Evolutionary conservation across 2,329 filamentous ascomycete species (phyloP).

Genomic region (Nemania abortiva): DNA sequence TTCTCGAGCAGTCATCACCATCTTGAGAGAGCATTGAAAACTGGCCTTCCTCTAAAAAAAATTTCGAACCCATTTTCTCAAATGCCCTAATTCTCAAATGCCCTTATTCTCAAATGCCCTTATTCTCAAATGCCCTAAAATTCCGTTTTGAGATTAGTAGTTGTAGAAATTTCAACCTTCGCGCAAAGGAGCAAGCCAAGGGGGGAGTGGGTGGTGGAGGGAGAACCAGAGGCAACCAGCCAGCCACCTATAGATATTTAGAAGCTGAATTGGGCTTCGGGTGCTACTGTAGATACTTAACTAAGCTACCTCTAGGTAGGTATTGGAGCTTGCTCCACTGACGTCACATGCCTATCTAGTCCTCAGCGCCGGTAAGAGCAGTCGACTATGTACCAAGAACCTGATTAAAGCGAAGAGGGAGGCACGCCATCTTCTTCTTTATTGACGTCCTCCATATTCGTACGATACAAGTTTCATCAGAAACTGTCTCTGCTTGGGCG

Average conservation of each 20-base stretch:
- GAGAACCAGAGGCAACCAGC: neutral
- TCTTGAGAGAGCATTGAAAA: too few species aligned
- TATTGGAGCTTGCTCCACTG: constrained; percentile 22
- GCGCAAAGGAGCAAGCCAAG: neutral
- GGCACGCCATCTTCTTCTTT: constrained; percentile 1
- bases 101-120: too few species aligned
- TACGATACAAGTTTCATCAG: neutral
- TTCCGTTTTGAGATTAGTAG: neutral
- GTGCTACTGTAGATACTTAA: neutral
- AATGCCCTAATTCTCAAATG: too few species aligned
- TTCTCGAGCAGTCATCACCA: neutral
- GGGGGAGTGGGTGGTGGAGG: too few species aligned
- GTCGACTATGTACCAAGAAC: neutral
- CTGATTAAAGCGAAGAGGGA: neutral
- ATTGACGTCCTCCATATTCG: neutral
- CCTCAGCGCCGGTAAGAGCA: neutral
- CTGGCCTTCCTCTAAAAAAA: too few species aligned
- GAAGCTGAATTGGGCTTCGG: neutral
- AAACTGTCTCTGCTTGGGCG: constrained; percentile 1
- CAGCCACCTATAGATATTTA: neutral
- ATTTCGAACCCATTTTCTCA: too few species aligned
- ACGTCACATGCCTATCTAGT: constrained; percentile 31
- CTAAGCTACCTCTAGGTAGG: neutral
- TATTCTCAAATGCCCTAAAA: neutral
- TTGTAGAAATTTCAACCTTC: neutral